Evolutionary conservation across 257 asterid species (phyloP).

Genomic region (Solanum sparsipilum): DNA sequence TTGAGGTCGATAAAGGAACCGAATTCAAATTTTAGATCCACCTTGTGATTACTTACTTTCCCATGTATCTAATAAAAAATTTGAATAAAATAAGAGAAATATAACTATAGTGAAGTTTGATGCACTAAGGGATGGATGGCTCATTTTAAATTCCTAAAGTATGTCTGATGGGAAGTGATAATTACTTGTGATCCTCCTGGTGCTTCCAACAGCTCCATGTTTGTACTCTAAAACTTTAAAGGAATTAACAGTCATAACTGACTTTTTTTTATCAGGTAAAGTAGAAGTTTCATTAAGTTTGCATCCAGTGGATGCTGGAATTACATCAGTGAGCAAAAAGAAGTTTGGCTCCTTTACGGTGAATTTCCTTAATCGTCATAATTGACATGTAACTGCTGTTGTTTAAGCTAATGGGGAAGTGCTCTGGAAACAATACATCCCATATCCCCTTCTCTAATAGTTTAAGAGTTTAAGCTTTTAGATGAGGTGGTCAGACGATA

Average conservation of each 20-base stretch:
- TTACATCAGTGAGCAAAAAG: neutral
- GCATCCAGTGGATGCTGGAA: neutral
- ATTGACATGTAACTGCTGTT: neutral
- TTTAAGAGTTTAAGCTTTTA: neutral
- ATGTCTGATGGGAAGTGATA: neutral
- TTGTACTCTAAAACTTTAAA: neutral
- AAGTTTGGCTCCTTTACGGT: neutral
- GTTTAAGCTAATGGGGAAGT: neutral
- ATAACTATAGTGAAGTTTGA: neutral
- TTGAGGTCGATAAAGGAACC: neutral
- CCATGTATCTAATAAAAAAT: neutral
- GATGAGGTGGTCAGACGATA: neutral
- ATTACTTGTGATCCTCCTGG: neutral
- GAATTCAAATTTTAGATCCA: neutral
- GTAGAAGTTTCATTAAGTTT: neutral
- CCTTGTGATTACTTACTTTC: neutral
- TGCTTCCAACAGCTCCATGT: neutral
- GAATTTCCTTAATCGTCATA: neutral
- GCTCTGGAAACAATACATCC: neutral
- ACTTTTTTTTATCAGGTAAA: neutral
- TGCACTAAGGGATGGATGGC: neutral
- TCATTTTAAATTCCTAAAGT: neutral
- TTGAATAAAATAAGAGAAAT: neutral
- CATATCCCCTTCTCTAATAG: neutral
- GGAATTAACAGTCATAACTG: neutral